Evolutionary conservation across 2,329 filamentous ascomycete genomes (phyloP), one percentile per base, ranked within the genome.

Genomic region (Ascochyta fabae): DNA sequence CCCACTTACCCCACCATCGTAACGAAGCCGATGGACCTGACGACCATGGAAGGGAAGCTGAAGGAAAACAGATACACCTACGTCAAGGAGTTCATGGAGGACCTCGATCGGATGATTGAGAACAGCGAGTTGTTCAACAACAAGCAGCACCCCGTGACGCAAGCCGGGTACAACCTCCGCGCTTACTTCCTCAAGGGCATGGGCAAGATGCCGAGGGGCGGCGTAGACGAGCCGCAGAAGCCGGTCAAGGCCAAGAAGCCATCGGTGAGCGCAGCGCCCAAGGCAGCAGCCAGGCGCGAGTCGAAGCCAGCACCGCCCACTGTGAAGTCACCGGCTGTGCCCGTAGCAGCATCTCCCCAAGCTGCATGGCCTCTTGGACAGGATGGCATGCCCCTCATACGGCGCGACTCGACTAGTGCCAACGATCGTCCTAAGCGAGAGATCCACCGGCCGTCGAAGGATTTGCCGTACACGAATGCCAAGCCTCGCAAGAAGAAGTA

Each of bases 401-500:
- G 95, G 49, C 89, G 94, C 19, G 92, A 96, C 67, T 96, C 91
- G 1, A 88, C 87, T 6, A 89, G 88, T 54, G 83, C 84, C 4
- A 91, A 92, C 64, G 89, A 88, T 53, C 86, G 95, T 47, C 93
- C 94, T 10, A 97, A 97, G 81, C 89, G 95, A 49, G 92, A 94
- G 13, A 96, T 98, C 51, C 92, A 96, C 67, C 90, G 93, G 8
- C 92, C 95, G 0, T 87, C 88, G 59, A 93, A 94, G 64, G 95
- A 98, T 71, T 83, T 97, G n/a, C 89, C 93, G 7, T 98, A 97
- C 72, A 85, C 88, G 16, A 84, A 84, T 16, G 88, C 89, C 60
- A 91, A 92, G 71, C 91, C 92, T 10, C 96, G 96, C 80, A 93
- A 88, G 78, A 90, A 96, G 86, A 95, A 94, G 79, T 87, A 90